Percentiles rank a stretch among this genome's conserved stretches.
Evolutionary conservation across 345 rosid genomes (phyloP).

Genomic region (Ricinus communis): DNA sequence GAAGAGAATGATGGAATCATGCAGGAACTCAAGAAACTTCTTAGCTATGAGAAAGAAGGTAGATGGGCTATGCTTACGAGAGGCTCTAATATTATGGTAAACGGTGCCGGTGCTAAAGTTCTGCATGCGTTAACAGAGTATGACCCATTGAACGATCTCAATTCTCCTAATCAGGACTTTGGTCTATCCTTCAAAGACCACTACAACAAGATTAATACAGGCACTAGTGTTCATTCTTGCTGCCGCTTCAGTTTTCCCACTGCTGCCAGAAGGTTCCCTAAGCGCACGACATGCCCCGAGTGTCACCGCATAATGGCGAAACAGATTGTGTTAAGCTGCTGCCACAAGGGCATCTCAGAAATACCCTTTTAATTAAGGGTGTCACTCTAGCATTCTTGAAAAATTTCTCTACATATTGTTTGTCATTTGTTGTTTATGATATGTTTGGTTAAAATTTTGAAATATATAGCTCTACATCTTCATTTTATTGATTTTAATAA

Average conservation of each 20-base stretch:
- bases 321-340: conserved; percentile 60
- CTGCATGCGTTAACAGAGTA: conserved; percentile 51
- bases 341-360: conserved; percentile 49
- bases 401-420: no score
- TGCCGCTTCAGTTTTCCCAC: conserved; percentile 68
- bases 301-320: conserved; percentile 70
- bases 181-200: conserved; percentile 51
- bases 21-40: conserved; percentile 73
- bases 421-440: no score
- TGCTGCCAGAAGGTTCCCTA: conserved; percentile 56
- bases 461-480: no score
- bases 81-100: conserved; percentile 54
- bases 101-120: conserved; percentile 46
- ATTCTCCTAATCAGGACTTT: conserved; percentile 51
- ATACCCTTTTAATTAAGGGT: not conserved
- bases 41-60: conserved; percentile 68
- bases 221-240: conserved; percentile 49
- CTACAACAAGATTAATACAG: conserved; percentile 38
- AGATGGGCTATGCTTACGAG: conserved; percentile 78
- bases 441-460: no score
- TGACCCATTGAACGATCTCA: conserved; percentile 51
- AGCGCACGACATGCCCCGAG: conserved; percentile 67
- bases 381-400: no score
- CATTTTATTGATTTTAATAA: no score
- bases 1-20: conserved; percentile 57